Evolutionary conservation across 2,329 filamentous ascomycete species (phyloP).

Genomic region (Cucurbitaria berberidis): DNA sequence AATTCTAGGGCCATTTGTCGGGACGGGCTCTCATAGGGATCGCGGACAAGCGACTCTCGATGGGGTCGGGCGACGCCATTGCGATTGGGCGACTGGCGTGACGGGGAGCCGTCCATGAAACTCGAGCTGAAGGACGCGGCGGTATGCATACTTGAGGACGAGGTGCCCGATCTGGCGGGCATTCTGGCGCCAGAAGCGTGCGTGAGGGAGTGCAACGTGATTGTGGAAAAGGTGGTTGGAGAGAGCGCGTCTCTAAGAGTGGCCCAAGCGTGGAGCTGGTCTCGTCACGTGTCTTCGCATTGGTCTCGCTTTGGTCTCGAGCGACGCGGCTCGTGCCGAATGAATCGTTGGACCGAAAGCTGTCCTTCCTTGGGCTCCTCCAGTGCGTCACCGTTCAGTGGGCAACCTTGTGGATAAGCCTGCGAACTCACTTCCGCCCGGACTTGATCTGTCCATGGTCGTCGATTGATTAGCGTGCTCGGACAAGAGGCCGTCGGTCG

Average conservation of each 20-base stretch:
- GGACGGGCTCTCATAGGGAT: constrained; percentile 42
- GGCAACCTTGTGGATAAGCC: no score
- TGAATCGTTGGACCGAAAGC: no score
- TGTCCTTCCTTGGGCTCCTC: no score
- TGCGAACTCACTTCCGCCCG: not conserved
- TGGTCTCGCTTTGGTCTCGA: no score
- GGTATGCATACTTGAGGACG: constrained; percentile 45
- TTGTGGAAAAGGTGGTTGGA: constrained; percentile 32
- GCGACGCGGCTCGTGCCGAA: no score
- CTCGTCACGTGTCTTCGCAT: constrained; percentile 20
- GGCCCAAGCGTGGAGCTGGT: not conserved
- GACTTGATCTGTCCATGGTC: not conserved
- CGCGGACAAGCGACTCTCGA: constrained; percentile 28
- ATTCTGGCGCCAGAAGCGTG: constrained; percentile 23
- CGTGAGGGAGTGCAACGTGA: constrained; percentile 9
- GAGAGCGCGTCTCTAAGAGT: constrained; percentile 18
- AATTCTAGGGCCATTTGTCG: constrained; percentile 50
- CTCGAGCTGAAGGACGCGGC: constrained; percentile 41
- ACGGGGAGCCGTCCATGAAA: constrained; percentile 38
- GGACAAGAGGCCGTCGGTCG: not conserved
- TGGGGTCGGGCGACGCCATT: constrained; percentile 28
- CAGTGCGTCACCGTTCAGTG: not conserved
- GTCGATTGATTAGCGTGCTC: not conserved
- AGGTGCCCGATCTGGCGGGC: constrained; percentile 42
- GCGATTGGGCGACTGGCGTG: constrained; percentile 41